Evolutionary conservation across 305 asterid genomes (phyloP), one percentile per base, ranked within the genome.

Genomic region (Ruellia speciosa): DNA sequence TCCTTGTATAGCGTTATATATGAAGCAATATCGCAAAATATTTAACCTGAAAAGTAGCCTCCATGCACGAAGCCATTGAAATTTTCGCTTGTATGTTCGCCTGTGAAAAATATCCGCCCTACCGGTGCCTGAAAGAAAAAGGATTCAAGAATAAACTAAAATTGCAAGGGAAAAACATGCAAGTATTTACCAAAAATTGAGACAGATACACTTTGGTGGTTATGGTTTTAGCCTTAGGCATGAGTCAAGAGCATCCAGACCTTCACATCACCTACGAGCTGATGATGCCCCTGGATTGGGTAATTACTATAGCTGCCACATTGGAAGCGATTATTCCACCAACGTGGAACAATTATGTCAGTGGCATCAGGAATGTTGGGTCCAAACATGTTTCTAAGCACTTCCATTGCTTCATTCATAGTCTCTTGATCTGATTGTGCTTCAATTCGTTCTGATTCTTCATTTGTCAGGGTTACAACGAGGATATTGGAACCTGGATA

Each of bases 301-400:
- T 81, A 90, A 66, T 87, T 90, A 40, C 85, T 86, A 67, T 90
- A 90, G 78, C 97, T 90, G 12, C 97, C 95, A n/a, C 87, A 77
- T 67, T 87, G 97, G 75, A 90, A 83, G 16, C 94, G 81, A 60
- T 84, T 87, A 47, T 81, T 90, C 97, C 96, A 90, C 96, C 97
- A 90, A 16, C 88, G 95, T 0, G 97, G 97, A 54, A 90, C 90
- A 0, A 90, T 73, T 63, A 90, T 85, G 69, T 81, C 79, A 0
- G 75, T 72, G 43, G 96, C 96, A 39, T 74, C 71, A 0, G 96
- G 97, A 56, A 81, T 87, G 33, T 84, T 70, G 6, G 74, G 74
- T 35, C 97, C 96, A 62, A 90, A 90, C 88, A 90, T 84, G 80
- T 84, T 82, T 59, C 88, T 74, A 3, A 90, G 72, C 18, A 87